Base-by-base conservation (phyloP, 306 rosid species). In the Quillaja saponaria region DNA sequence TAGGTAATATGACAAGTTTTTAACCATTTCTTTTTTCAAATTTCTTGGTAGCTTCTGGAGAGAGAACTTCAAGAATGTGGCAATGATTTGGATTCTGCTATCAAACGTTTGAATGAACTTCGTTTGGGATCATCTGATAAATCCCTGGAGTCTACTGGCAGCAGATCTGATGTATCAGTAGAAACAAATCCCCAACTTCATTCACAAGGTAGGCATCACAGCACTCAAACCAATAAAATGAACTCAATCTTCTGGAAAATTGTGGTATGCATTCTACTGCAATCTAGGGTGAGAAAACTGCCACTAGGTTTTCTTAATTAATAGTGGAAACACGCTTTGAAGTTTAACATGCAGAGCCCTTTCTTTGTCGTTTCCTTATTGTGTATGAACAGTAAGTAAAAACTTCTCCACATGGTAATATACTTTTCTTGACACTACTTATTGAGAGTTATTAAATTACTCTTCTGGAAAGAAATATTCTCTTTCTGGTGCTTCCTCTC, bases 71-170 rank as follows among this genome's bases (percentile, higher is more conserved):
- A 82, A 78, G 82, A 84, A 80, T 84, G 97, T 37, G 85, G 83
- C 38, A 73, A 80, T 80, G 86, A 90, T 80, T 40, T 90, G 50
- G 87, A 87, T 73, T 82, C 87, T n/a, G 90, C 97, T 18, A 86
- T 90, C 33, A 78, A 74, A 69, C 75, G 86, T 58, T 82, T 90
- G 78, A 82, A 78, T 52, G 79, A 84, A 55, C 90, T 90, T 60
- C 83, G 86, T 10, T 49, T 83, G 14, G 87, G 71, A 33, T 64
- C 76, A n/a, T 61, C 47, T 21, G 63, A 49, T 52, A 55, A 54
- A 31, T 71, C 64, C 18, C 13, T 67, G 38, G 77, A 63, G 35
- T 72, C 71, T 63, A 63, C 74, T 76, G 76, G 64, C 6, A 58
- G 57, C 52, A 34, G 64, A 44, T 54, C 74, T 41, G 69, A 72